phyloP scores from a whole-genome alignment of 225 moss, liverwort and hornwort genomes.

The Straminergon stramineum region DNA sequence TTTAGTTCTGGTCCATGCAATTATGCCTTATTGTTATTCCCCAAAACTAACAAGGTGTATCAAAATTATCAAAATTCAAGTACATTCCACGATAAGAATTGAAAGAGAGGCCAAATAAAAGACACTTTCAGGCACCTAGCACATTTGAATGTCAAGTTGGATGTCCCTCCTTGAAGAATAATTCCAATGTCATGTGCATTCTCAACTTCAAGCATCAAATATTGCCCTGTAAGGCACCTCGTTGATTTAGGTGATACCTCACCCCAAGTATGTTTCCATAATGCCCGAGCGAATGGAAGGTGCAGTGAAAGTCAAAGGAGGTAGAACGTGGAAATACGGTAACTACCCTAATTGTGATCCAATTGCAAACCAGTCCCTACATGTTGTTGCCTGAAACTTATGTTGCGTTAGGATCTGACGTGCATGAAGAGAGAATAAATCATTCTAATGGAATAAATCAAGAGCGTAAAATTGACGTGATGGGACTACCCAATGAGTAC shows the following conservation, averaged over 20 bases:
- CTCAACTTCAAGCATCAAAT: not conserved
- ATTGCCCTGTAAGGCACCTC: not conserved
- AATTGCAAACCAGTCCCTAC: not conserved
- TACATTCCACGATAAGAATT: not conserved
- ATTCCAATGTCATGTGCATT: not conserved
- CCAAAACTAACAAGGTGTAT: not conserved
- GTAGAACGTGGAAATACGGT: no score
- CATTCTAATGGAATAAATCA: not conserved
- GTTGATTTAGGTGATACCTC: not conserved
- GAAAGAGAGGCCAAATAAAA: not conserved
- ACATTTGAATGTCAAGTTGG: not conserved
- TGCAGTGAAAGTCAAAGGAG: not conserved
- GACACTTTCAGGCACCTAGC: fast-evolving
- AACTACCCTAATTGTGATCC: not conserved
- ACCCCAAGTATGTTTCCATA: not conserved
- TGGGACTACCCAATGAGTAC: conserved; percentile 7
- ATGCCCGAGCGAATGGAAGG: not conserved
- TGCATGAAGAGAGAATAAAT: not conserved
- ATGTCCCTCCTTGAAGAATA: not conserved
- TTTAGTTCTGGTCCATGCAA: not conserved
- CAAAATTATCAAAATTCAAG: not conserved
- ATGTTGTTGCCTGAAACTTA: not conserved
- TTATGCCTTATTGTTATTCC: not conserved
- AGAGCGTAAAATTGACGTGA: conserved; percentile 1
- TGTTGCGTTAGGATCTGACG: not conserved